These are phyloP conservation scores for Aspergillus amoenus DNA, from an alignment of 2,329 filamentous ascomycete species.

Conservation along the genomic window DNA sequence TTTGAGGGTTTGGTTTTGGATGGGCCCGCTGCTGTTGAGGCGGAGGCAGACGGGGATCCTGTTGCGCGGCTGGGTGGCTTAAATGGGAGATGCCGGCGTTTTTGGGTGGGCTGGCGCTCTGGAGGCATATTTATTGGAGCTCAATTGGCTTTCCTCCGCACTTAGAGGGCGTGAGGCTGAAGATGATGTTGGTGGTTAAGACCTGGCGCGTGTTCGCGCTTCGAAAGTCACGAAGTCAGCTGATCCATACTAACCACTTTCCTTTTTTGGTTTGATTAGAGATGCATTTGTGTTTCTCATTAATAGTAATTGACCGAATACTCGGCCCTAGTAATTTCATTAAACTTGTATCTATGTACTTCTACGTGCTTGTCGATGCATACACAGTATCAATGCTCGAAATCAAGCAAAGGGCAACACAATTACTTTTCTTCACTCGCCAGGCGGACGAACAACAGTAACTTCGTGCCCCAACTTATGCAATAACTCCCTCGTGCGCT, in stretches of 20 bases:
- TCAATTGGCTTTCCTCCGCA: not conserved
- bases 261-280: not conserved
- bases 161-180: not conserved
- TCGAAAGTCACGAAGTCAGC: not conserved
- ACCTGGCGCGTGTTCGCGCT: not conserved
- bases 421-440: slow-evolving; percentile 2
- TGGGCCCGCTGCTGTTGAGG: slow-evolving; percentile 25
- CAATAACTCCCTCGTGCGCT: slow-evolving; percentile 47
- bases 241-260: not conserved
- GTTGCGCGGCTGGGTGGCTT: slow-evolving; percentile 43
- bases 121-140: slow-evolving; percentile 23
- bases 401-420: not conserved
- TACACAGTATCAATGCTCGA: not conserved
- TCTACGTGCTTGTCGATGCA: not conserved
- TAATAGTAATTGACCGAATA: not conserved
- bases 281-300: not conserved
- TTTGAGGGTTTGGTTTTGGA: slow-evolving; percentile 17
- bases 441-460: slow-evolving; percentile 32
- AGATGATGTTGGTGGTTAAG: not conserved
- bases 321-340: not conserved
- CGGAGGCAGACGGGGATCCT: not conserved
- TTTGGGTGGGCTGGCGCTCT: slow-evolving; percentile 32
- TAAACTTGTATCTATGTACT: not conserved
- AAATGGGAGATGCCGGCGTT: slow-evolving; percentile 44
- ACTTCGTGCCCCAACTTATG: slow-evolving; percentile 37